Percentiles rank a stretch among this genome's conserved stretches.
Conservation (phyloP, 768 basidiomycete genomes). For the Lentinula sp. region DNA sequence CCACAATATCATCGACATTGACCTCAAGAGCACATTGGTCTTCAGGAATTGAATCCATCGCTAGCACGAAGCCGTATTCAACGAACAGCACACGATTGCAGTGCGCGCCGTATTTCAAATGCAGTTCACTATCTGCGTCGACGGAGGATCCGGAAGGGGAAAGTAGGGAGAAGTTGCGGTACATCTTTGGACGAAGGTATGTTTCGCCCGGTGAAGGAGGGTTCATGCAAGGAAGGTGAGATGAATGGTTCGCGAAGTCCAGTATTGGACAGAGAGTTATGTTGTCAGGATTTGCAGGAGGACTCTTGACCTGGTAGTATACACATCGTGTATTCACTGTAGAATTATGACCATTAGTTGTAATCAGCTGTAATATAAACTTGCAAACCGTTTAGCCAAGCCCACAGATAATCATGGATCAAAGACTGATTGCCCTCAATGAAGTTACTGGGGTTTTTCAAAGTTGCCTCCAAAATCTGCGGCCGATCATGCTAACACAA, state of each 20-base stretch:
- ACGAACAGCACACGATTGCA: slow-evolving; percentile 71
- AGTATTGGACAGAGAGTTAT: slow-evolving; percentile 84
- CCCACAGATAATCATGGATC: slow-evolving; percentile 64
- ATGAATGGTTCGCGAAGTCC: slow-evolving; percentile 84
- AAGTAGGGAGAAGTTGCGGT: slow-evolving; percentile 42
- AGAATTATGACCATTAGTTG: neutral
- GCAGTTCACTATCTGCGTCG: slow-evolving; percentile 56
- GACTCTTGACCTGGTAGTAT: slow-evolving; percentile 52
- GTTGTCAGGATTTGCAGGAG: slow-evolving; percentile 59
- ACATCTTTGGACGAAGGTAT: slow-evolving; percentile 28
- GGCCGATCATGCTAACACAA: neutral
- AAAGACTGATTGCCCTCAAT: slow-evolving; percentile 1
- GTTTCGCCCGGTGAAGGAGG: slow-evolving; percentile 17
- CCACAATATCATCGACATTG: slow-evolving; percentile 51
- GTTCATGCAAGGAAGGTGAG: slow-evolving; percentile 8
- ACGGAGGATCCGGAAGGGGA: slow-evolving; percentile 39
- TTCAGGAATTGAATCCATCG: slow-evolving; percentile 17
- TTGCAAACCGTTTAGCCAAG: slow-evolving; percentile 79
- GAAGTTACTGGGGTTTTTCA: neutral
- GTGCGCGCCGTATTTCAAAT: slow-evolving; percentile 77
- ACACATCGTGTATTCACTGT: slow-evolving; percentile 91
- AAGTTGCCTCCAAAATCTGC: neutral
- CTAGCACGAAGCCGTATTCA: slow-evolving; percentile 83
- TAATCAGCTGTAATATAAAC: neutral
- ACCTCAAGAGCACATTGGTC: slow-evolving; percentile 45